phyloP scores from a whole-genome alignment of 2,329 filamentous ascomycete species.

The Cryphonectria naterciae region DNA sequence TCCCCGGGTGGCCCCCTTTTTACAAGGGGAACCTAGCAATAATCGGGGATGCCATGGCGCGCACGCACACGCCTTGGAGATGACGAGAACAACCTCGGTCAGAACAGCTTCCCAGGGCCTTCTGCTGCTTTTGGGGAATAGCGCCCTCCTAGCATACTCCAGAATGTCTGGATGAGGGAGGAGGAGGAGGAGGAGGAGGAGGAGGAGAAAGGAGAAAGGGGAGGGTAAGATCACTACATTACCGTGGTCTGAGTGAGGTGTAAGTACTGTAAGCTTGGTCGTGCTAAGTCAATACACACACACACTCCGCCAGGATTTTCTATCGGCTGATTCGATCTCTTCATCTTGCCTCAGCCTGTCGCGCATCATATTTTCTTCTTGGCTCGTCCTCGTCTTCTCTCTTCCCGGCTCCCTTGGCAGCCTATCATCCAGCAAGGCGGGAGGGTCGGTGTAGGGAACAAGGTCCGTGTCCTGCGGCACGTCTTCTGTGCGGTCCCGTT shows the following conservation, averaged over 20 bases:
- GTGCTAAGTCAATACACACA: neutral
- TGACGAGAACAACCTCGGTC: constrained; percentile 5
- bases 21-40: constrained; percentile 3
- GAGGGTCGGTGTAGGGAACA: constrained; percentile 25
- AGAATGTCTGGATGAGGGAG: neutral
- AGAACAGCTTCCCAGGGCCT: neutral
- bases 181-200: neutral
- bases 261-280: neutral
- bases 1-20: neutral
- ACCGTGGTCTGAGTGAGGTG: neutral
- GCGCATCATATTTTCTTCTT: neutral
- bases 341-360: neutral
- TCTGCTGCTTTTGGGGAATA: neutral
- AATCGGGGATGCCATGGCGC: neutral
- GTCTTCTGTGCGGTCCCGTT: constrained; percentile 3
- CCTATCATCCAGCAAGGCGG: neutral
- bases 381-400: neutral
- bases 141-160: neutral
- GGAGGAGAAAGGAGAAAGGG: neutral
- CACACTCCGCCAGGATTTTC: neutral
- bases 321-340: neutral
- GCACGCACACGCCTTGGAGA: neutral
- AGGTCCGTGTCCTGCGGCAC: constrained; percentile 22
- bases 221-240: neutral
- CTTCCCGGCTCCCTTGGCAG: neutral